Conservation (phyloP, 2,329 filamentous ascomycete genomes). For the Ceratocystis diversiconidia region DNA sequence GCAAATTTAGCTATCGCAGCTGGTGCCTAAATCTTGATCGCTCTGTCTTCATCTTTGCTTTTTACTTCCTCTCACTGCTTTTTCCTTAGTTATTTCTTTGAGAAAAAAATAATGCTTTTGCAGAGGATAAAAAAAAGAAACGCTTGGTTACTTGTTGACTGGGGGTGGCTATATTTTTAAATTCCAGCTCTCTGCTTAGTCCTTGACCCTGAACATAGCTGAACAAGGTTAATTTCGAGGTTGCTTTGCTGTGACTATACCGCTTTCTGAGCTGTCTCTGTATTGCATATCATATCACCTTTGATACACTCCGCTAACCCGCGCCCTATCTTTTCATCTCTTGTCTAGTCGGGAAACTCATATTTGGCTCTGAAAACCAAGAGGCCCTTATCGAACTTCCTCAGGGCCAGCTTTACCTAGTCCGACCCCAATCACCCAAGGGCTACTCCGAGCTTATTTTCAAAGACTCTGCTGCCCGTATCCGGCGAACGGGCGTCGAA, state of each 20-base stretch:
- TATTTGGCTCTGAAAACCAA: conserved; percentile 77
- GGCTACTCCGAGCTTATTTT: conserved; percentile 98
- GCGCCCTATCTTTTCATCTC: neutral
- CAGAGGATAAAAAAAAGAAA: neutral
- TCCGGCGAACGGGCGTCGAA: conserved; percentile 84
- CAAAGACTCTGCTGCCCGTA: conserved; percentile 85
- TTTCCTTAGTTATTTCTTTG: neutral
- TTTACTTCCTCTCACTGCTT: neutral
- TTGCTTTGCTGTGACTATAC: neutral
- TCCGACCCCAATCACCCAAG: conserved; percentile 87
- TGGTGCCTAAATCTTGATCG: no score
- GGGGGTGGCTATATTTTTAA: conserved; percentile 11
- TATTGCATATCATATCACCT: conserved; percentile 5
- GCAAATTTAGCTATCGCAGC: neutral
- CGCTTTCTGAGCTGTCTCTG: neutral
- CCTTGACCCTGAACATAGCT: neutral
- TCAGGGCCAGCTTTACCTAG: conserved; percentile 92
- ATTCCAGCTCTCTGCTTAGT: neutral
- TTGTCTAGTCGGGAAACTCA: conserved; percentile 65
- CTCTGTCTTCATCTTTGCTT: neutral
- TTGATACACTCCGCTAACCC: no score
- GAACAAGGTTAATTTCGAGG: neutral
- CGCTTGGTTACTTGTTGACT: neutral
- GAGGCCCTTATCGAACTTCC: conserved; percentile 89
- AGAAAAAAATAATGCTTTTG: neutral